A percentile compares a stretch with the other conserved stretches of the same genome.
These are phyloP conservation scores for Peronospora belbahrii DNA, from an alignment of 352 stramenopile species.

Conservation along the genomic window DNA sequence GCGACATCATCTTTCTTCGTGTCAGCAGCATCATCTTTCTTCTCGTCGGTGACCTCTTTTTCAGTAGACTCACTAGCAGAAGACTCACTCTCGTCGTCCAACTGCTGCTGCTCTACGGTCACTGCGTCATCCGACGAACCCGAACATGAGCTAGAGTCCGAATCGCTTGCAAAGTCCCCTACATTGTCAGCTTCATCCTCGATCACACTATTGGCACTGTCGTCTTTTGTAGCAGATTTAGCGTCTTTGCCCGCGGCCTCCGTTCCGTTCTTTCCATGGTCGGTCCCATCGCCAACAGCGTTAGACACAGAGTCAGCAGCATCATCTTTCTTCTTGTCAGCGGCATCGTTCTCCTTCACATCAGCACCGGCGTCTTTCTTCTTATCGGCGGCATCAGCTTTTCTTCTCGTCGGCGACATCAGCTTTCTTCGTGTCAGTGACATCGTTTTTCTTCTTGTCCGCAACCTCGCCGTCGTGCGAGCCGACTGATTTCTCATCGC, in stretches of 20 bases:
- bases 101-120: constrained; percentile 20
- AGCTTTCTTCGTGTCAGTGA: not conserved
- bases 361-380: too few relatives aligned
- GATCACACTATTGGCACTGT: constrained; percentile 16
- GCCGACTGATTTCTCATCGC: too few relatives aligned
- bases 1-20: not conserved
- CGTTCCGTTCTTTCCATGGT: too few relatives aligned
- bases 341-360: not conserved
- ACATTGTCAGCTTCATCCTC: constrained; percentile 13
- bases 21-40: constrained; percentile 17
- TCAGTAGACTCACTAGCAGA: constrained; percentile 17
- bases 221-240: constrained; percentile 15
- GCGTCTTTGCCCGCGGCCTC: too few relatives aligned
- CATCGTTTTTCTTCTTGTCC: constrained; percentile 21
- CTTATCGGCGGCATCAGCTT: not conserved
- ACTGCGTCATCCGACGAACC: constrained; percentile 12
- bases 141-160: too few relatives aligned
- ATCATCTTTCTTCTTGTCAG: constrained; percentile 2
- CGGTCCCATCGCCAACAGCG: too few relatives aligned
- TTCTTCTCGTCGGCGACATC: not conserved
- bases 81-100: constrained; percentile 21
- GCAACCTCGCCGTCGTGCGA: too few relatives aligned
- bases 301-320: too few relatives aligned
- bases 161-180: too few relatives aligned
- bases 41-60: constrained; percentile 18